Evolutionary conservation across 1,284 basidiomycete species (phyloP).

Genomic region (Ustilago esculenta): DNA sequence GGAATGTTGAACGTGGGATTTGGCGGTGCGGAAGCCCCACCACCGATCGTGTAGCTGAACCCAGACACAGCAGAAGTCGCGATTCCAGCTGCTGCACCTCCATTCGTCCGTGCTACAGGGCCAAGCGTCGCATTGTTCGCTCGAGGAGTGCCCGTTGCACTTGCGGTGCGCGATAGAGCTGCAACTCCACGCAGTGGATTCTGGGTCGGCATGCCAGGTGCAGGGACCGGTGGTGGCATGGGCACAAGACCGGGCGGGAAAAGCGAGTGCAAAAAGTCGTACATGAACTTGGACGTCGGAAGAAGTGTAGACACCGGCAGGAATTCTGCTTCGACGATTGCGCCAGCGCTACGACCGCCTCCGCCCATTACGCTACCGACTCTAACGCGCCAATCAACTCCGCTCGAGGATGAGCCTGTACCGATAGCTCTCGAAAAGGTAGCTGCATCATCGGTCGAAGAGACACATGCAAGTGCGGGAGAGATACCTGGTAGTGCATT

Average conservation of each 20-base stretch:
- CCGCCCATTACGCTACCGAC: conserved; percentile 50
- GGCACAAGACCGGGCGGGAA: conserved; percentile 35
- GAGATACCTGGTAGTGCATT: conserved; percentile 29
- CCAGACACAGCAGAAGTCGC: background rate
- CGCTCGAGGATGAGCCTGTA: background rate
- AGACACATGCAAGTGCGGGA: conserved; percentile 24
- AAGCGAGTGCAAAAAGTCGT: conserved; percentile 31
- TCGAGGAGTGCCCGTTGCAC: conserved; percentile 14
- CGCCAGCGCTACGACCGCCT: conserved; percentile 45
- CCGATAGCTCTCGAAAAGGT: background rate
- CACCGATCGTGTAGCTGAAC: conserved; percentile 33
- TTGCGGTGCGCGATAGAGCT: conserved; percentile 2
- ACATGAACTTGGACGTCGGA: conserved; percentile 38
- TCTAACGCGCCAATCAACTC: conserved; percentile 42
- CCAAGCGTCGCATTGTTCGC: conserved; percentile 1
- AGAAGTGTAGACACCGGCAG: conserved; percentile 28
- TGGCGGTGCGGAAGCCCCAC: conserved; percentile 9
- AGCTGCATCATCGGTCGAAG: conserved; percentile 7
- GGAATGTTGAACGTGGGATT: conserved; percentile 40
- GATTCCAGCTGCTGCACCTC: background rate
- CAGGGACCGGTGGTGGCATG: background rate
- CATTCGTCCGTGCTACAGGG: background rate
- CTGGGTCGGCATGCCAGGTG: conserved; percentile 1
- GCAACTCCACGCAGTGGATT: background rate
- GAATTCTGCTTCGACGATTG: conserved; percentile 50